Percentiles rank a stretch among this genome's conserved stretches.
Conservation (phyloP, 352 stramenopile species). For the Phytopythium helicoides region DNA sequence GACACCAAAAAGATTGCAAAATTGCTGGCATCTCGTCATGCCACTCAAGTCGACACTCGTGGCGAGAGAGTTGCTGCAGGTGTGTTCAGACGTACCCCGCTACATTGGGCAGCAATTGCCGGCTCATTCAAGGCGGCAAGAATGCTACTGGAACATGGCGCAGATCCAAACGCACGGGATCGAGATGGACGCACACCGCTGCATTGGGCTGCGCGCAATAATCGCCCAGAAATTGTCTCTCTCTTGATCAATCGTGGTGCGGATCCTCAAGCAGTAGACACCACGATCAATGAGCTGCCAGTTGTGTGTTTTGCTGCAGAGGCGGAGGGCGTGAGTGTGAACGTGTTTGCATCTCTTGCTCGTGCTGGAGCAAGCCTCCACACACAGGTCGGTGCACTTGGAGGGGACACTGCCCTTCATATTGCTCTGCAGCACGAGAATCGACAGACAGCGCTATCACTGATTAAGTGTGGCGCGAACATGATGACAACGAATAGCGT, state of each 20-base stretch:
- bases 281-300: conserved; percentile 28
- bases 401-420: conserved; percentile 70
- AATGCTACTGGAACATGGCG: conserved; percentile 40
- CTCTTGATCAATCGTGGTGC: conserved; percentile 47
- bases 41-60: conserved; percentile 41
- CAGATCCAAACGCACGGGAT: conserved; percentile 56
- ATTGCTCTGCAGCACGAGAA: conserved; percentile 73
- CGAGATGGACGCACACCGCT: conserved; percentile 60
- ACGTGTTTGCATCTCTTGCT: conserved; percentile 46
- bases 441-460: conserved; percentile 51
- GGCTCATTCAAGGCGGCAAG: conserved; percentile 33
- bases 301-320: conserved; percentile 68
- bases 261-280: conserved; percentile 41
- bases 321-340: conserved; percentile 46
- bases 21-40: conserved; percentile 29
- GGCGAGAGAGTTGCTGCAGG: conserved; percentile 55
- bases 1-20: conserved; percentile 37
- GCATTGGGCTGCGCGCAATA: conserved; percentile 76
- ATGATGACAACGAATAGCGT: conserved; percentile 64
- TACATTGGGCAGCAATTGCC: conserved; percentile 74
- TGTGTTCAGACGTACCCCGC: conserved; percentile 57
- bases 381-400: conserved; percentile 22
- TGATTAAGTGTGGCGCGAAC: conserved; percentile 71
- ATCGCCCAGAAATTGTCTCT: conserved; percentile 47
- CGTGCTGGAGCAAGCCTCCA: conserved; percentile 38